These are phyloP conservation scores for Kalmanozyma brasiliensis DNA, from an alignment of 1,284 basidiomycete genomes.

Conservation along the genomic window DNA sequence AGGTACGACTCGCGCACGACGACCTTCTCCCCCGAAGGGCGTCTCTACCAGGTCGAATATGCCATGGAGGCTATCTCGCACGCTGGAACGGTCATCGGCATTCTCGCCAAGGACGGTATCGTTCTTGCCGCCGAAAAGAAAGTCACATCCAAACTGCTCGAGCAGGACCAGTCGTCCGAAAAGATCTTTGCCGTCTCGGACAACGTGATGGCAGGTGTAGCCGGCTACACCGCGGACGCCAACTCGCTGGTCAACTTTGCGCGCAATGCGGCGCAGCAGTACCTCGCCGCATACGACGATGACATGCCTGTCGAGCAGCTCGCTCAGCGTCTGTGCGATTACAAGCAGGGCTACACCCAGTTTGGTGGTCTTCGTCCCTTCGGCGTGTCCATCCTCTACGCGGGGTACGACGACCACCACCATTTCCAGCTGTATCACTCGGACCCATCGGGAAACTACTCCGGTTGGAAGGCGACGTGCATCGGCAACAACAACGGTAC, in stretches of 20 bases:
- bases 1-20: constrained; percentile 67
- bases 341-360: constrained; percentile 99
- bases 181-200: constrained; percentile 86
- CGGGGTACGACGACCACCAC: constrained; percentile 95
- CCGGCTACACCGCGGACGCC: constrained; percentile 94
- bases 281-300: constrained; percentile 91
- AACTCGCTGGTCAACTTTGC: constrained; percentile 97
- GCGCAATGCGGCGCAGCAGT: constrained; percentile 85
- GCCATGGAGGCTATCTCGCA: constrained; percentile 99
- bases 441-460: constrained; percentile 98
- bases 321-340: constrained; percentile 90
- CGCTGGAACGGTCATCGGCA: constrained; percentile 92
- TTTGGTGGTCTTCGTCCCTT: constrained; percentile 98
- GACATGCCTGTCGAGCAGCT: constrained; percentile 97
- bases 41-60: constrained; percentile 83
- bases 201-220: constrained; percentile 93
- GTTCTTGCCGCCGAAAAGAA: constrained; percentile 99
- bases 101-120: constrained; percentile 88
- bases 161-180: constrained; percentile 89
- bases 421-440: constrained; percentile 98
- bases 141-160: constrained; percentile 95
- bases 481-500: constrained; percentile 97
- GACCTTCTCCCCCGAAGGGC: constrained; percentile 69
- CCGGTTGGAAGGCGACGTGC: constrained; percentile 98
- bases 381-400: constrained; percentile 94